Evolutionary conservation across 192 early-diverging fungal species (phyloP), one percentile per base, ranked within the genome.

Genomic region (Backusella tuberculispora): DNA sequence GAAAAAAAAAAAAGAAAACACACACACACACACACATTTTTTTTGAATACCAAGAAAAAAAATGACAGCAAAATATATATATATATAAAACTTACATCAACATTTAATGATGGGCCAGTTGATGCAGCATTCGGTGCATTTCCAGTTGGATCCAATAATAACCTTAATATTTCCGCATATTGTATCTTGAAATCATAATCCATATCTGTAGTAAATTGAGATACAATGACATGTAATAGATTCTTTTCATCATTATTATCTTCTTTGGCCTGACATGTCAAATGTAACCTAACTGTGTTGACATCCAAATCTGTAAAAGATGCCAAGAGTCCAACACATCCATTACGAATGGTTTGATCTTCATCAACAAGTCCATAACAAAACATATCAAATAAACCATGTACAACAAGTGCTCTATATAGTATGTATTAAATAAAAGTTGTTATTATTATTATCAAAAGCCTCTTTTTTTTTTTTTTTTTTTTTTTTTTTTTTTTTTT

Each of bases 271-370:
- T 94, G 92, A 9, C 84, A 90, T 15, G 92, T 56, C 43, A 89
- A 88, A 71, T 91, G 87, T 0, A 87, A 84, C 48, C 96, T 82
- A 6, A 98, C 89, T 19, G 94, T 78, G 38, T 87, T 82, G 9
- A 94, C 87, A 71, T 98, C 93, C 69, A 94, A 90, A 41, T 97
- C 95, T 64, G 96, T 78, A 4, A 96, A 83, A 4, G 88, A 82
- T 24, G 87, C 76, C 56, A 96, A 81, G 46, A 97, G 89, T 21
- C 94, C 90, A 14, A 90, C 81, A 63, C 88, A 88, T 17, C 90
- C 89, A 41, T 84, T 82, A 71, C 88, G 89, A 15, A 95, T 81
- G 9, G 79, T 70, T 29, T 73, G 67, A 67, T 92, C 86, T 6
- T 79, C 63, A 47, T 91, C 83, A 12, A 76, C 84, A 45, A 98